Conservation (phyloP, 2,329 filamentous ascomycete species). For the Trematosphaeria pertusa region DNA sequence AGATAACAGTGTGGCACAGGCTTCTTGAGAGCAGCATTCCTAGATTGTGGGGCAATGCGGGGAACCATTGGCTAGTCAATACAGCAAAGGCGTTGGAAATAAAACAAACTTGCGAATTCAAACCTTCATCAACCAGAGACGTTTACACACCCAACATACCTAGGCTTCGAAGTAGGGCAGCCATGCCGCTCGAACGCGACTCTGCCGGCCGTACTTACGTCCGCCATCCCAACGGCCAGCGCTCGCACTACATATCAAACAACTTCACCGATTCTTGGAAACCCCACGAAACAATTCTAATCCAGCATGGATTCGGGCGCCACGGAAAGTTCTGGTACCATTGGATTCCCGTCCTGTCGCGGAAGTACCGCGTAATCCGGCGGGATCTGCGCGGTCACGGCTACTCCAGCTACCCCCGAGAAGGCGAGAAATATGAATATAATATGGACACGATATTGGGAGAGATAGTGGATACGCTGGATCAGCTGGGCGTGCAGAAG, state of each 20-base stretch:
- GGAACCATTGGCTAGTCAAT: conserved; percentile 1
- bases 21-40: no score
- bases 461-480: conserved; percentile 45
- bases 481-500: conserved; percentile 37
- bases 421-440: conserved; percentile 25
- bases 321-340: conserved; percentile 46
- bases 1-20: no score
- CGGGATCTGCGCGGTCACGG: conserved; percentile 46
- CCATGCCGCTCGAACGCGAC: conserved; percentile 34
- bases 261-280: conserved; percentile 43
- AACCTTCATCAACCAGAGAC: no score
- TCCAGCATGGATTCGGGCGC: conserved; percentile 48
- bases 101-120: no score
- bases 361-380: conserved; percentile 40
- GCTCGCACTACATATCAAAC: conserved; percentile 37
- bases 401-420: conserved; percentile 32
- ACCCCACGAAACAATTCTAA: conserved; percentile 41
- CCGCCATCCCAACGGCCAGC: conserved; percentile 37
- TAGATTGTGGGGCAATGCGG: conserved; percentile 14
- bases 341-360: conserved; percentile 43
- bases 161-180: no score
- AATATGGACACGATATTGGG: conserved; percentile 34
- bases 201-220: conserved; percentile 33
- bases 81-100: neutral
- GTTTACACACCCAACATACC: no score